Evolutionary conservation across 441 rosid genomes (phyloP).

Genomic region (Pelargonium australe): DNA sequence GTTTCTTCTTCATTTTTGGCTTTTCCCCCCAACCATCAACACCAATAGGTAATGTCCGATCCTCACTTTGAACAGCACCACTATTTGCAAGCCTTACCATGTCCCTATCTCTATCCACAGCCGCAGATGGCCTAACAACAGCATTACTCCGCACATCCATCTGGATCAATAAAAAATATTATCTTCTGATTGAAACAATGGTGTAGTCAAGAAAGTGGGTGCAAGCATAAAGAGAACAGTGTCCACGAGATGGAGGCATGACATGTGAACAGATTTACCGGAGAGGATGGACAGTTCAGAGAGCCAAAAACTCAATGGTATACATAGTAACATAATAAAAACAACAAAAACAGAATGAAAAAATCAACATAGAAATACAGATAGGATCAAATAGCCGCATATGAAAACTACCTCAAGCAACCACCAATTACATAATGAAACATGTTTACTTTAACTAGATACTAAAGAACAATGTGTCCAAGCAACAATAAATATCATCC

Average conservation of each 20-base stretch:
- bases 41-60: conserved; percentile 60
- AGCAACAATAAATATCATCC: too few species aligned
- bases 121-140: conserved; percentile 57
- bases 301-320: not conserved
- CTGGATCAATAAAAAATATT: conserved; percentile 31
- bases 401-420: not conserved
- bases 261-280: not conserved
- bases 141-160: conserved; percentile 69
- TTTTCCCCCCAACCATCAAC: conserved; percentile 93
- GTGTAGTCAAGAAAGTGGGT: not conserved
- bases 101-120: conserved; percentile 72
- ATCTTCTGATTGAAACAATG: conserved; percentile 17
- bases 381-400: not conserved
- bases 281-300: not conserved
- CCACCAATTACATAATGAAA: not conserved
- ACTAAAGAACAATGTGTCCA: too few species aligned
- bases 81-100: conserved; percentile 49
- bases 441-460: too few species aligned
- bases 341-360: not conserved
- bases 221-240: not conserved
- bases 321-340: not conserved
- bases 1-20: conserved; percentile 92
- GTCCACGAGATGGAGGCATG: not conserved
- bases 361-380: not conserved
- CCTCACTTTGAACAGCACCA: conserved; percentile 59